Conservation (phyloP, 768 basidiomycete species). For the Boletus coccyginus region DNA sequence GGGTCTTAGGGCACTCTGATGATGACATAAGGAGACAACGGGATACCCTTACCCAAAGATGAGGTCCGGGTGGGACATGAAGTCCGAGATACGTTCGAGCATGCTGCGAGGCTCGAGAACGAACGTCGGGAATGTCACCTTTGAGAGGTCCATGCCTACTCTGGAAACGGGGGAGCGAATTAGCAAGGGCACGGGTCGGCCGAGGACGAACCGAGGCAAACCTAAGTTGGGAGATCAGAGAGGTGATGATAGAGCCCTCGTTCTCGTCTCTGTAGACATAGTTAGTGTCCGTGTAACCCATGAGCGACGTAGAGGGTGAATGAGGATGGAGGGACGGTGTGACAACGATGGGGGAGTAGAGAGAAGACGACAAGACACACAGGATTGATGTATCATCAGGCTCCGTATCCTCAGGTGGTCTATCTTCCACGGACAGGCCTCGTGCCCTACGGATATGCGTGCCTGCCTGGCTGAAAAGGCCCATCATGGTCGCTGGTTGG, state of each 20-base stretch:
- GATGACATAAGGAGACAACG: constrained; percentile 11
- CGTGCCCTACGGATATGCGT: constrained; percentile 67
- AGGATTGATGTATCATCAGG: constrained; percentile 89
- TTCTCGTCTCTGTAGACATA: constrained; percentile 73
- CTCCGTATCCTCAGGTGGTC: constrained; percentile 76
- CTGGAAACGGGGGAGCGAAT: constrained; percentile 36
- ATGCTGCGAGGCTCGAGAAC: constrained; percentile 96
- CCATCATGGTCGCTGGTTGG: constrained; percentile 57
- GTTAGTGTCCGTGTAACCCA: constrained; percentile 35
- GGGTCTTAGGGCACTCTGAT: constrained; percentile 22
- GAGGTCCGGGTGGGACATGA: constrained; percentile 98
- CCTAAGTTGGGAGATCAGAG: constrained; percentile 88
- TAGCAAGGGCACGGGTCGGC: constrained; percentile 1
- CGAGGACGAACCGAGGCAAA: constrained; percentile 29
- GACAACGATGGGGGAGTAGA: constrained; percentile 30
- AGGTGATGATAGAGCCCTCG: constrained; percentile 86
- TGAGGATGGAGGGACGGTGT: constrained; percentile 4
- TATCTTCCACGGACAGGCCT: constrained; percentile 62
- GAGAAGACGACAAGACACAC: constrained; percentile 46
- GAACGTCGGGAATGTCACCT: constrained; percentile 92
- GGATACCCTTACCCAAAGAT: constrained; percentile 75
- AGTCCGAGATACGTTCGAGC: constrained; percentile 98
- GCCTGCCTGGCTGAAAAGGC: constrained; percentile 70
- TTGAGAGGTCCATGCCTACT: constrained; percentile 95
- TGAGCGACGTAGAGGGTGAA: constrained; percentile 8